Percentiles rank a stretch among this genome's conserved stretches.
These are phyloP conservation scores for Pseudevernia furfuracea DNA, from an alignment of 495 filamentous ascomycete species.

Conservation along the genomic window DNA sequence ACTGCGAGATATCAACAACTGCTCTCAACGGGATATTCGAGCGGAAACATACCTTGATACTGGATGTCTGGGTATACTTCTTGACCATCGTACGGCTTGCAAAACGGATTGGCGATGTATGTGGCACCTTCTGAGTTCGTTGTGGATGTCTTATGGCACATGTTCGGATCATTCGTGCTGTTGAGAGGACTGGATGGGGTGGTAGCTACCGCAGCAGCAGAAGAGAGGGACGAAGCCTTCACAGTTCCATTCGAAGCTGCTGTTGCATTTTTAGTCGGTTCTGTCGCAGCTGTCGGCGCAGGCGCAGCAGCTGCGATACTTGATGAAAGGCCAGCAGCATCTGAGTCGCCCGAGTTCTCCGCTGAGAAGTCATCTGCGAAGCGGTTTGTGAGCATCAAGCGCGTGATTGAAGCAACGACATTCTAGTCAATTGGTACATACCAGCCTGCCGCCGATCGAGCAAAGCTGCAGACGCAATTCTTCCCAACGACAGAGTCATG, in stretches of 20 bases:
- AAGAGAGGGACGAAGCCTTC: constrained; percentile 8
- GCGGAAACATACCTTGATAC: constrained; percentile 1
- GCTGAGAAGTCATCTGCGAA: neutral
- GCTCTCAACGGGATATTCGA: neutral
- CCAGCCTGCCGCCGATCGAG: constrained; percentile 14
- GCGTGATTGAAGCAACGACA: neutral
- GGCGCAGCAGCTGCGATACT: neutral
- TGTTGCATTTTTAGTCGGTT: neutral
- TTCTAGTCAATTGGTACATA: constrained; percentile 3
- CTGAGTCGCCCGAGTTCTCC: neutral
- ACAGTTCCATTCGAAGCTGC: constrained; percentile 6
- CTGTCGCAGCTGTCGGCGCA: neutral
- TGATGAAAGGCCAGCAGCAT: neutral
- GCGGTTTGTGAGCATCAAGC: neutral
- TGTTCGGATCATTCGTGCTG: constrained; percentile 19
- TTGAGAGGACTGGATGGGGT: constrained; percentile 11
- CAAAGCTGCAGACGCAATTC: constrained; percentile 10
- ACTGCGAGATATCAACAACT: constrained; percentile 1
- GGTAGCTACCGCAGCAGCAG: constrained; percentile 9
- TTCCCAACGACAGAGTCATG: neutral
- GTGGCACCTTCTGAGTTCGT: neutral
- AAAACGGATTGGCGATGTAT: constrained; percentile 13
- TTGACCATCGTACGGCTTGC: constrained; percentile 3
- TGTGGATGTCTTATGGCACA: constrained; percentile 14
- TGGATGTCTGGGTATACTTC: constrained; percentile 1